A percentile compares a stretch with the other conserved stretches of the same genome.
phyloP scores from a whole-genome alignment of 2,329 filamentous ascomycete species.

The Curvularia eragrostidis region DNA sequence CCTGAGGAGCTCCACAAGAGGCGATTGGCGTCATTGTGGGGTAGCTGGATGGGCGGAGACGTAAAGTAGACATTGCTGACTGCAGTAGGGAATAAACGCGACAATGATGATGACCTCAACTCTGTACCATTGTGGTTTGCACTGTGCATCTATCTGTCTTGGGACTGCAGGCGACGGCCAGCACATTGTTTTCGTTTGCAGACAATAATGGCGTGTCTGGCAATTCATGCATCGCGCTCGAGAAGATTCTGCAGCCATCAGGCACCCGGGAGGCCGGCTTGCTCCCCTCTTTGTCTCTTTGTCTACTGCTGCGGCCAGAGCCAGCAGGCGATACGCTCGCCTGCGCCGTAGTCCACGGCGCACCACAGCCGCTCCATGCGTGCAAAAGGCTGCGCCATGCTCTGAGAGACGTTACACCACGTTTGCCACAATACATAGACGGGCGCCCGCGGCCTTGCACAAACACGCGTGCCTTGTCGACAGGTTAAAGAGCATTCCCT shows the following conservation, averaged over 20 bases:
- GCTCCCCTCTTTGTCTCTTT: background rate
- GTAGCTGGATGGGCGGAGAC: slow-evolving; percentile 4
- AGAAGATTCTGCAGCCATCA: background rate
- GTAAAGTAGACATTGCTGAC: slow-evolving; percentile 1
- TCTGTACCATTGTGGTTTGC: background rate
- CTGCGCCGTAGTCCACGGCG: slow-evolving; percentile 8
- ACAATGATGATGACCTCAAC: background rate
- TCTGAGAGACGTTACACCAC: slow-evolving; percentile 2
- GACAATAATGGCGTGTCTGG: background rate
- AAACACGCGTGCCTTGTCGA: background rate
- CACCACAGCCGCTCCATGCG: slow-evolving; percentile 14
- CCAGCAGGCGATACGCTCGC: slow-evolving; percentile 17
- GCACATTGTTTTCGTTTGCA: background rate
- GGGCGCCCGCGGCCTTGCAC: background rate
- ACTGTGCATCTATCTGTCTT: background rate
- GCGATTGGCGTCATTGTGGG: slow-evolving; percentile 27
- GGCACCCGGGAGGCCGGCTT: slow-evolving; percentile 2
- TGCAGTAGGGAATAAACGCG: slow-evolving; percentile 1
- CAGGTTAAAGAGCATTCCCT: background rate
- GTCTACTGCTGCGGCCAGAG: background rate
- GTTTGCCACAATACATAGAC: slow-evolving; percentile 1
- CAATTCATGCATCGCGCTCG: background rate
- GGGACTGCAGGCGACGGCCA: background rate
- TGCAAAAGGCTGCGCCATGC: slow-evolving; percentile 18
- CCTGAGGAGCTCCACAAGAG: slow-evolving; percentile 1